Percentiles rank a stretch among this genome's conserved stretches.
phyloP scores from a whole-genome alignment of 768 basidiomycete genomes.

The Collybiopsis confluens region DNA sequence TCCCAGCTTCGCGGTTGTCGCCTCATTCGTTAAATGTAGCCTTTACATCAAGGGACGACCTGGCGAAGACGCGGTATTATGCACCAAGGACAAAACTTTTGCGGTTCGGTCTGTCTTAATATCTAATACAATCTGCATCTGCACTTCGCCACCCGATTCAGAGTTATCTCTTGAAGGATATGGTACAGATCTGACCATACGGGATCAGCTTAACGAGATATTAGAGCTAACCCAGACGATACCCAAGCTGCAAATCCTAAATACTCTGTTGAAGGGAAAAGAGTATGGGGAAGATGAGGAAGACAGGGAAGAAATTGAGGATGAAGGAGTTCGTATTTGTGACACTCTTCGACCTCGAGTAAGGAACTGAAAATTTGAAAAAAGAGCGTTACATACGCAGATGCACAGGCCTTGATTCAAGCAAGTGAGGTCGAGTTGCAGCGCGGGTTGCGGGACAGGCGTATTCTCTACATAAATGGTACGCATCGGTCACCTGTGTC shows the following conservation, averaged over 20 bases:
- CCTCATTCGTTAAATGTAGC: conserved; percentile 38
- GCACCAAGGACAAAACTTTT: conserved; percentile 79
- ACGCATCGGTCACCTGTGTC: no score
- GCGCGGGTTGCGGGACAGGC: conserved; percentile 57
- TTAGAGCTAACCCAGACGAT: conserved; percentile 78
- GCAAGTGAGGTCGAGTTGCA: conserved; percentile 78
- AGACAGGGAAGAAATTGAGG: conserved; percentile 24
- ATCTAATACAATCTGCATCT: conserved; percentile 82
- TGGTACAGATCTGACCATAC: conserved; percentile 50
- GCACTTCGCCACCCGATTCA: conserved; percentile 42
- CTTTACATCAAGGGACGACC: conserved; percentile 77
- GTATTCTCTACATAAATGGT: conserved; percentile 75
- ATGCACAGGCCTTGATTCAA: conserved; percentile 64
- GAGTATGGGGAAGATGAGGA: conserved; percentile 72
- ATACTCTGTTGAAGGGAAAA: conserved; percentile 52
- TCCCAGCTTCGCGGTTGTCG: conserved; percentile 11
- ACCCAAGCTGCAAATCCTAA: conserved; percentile 70
- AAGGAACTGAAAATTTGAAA: neutral
- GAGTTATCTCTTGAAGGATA: conserved; percentile 27
- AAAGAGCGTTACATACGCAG: conserved; percentile 47
- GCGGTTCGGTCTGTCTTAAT: conserved; percentile 78
- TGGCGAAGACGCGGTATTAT: conserved; percentile 86
- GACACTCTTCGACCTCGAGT: neutral
- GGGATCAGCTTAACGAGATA: conserved; percentile 78
- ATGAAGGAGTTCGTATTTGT: conserved; percentile 9